Conservation (phyloP, 1,284 basidiomycete species). For the Xerocomus minutiporus region DNA sequence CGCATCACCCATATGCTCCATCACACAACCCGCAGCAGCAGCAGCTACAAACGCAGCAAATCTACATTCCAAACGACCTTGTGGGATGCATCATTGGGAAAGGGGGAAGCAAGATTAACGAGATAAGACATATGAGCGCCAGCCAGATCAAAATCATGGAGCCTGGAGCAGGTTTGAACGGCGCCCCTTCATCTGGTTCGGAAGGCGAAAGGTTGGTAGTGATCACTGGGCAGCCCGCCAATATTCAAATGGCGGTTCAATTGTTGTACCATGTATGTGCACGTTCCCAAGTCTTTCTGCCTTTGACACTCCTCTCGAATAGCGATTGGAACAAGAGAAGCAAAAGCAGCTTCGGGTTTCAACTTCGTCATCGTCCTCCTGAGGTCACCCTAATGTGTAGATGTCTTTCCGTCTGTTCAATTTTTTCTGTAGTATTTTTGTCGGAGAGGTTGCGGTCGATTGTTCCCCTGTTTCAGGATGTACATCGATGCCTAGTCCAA, state of each 20-base stretch:
- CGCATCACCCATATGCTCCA: slow-evolving; percentile 44
- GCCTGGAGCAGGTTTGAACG: slow-evolving; percentile 77
- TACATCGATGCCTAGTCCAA: slow-evolving; percentile 8
- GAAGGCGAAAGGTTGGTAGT: slow-evolving; percentile 89
- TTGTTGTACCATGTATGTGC: slow-evolving; percentile 82
- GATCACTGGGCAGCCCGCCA: slow-evolving; percentile 89
- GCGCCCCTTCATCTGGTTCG: slow-evolving; percentile 60
- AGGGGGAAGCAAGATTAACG: slow-evolving; percentile 98
- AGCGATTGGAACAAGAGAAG: slow-evolving; percentile 87
- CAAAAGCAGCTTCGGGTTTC: slow-evolving; percentile 69
- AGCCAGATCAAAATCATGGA: slow-evolving; percentile 99
- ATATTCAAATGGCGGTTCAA: slow-evolving; percentile 96
- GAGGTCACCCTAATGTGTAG: slow-evolving; percentile 7
- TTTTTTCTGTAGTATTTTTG: slow-evolving; percentile 1
- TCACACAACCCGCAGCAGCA: slow-evolving; percentile 41
- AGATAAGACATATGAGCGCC: slow-evolving; percentile 90
- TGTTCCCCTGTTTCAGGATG: not conserved
- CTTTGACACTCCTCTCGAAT: slow-evolving; percentile 13
- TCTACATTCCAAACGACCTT: slow-evolving; percentile 96
- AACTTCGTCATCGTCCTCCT: slow-evolving; percentile 30
- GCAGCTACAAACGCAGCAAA: slow-evolving; percentile 92
- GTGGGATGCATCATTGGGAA: slow-evolving; percentile 99
- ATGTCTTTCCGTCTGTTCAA: not conserved
- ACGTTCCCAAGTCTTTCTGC: slow-evolving; percentile 1
- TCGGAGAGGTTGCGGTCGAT: slow-evolving; percentile 4